Percentiles rank a stretch among this genome's conserved stretches.
These are phyloP conservation scores for Pezicula neosporulosa DNA, from an alignment of 2,329 filamentous ascomycete species.

Conservation along the genomic window DNA sequence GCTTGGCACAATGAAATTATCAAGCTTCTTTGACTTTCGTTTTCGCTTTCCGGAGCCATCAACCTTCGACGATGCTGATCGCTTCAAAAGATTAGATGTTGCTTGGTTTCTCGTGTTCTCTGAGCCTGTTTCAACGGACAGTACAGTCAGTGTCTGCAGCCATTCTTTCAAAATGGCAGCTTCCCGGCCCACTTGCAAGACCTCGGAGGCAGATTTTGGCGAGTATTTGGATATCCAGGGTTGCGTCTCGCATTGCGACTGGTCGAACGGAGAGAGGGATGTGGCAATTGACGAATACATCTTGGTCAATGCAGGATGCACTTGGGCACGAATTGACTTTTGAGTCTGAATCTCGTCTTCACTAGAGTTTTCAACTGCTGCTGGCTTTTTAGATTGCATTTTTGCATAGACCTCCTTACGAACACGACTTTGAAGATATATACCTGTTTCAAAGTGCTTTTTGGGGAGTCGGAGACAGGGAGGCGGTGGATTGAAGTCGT, in stretches of 20 bases:
- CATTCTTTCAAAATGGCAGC: conserved; percentile 72
- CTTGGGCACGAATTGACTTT: conserved; percentile 13
- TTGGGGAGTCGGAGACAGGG: conserved; percentile 49
- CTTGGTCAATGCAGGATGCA: conserved; percentile 56
- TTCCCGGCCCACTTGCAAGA: conserved; percentile 74
- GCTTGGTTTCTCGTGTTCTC: conserved; percentile 17
- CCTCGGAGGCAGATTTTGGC: conserved; percentile 62
- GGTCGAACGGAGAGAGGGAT: conserved; percentile 76
- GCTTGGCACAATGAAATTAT: conserved; percentile 76
- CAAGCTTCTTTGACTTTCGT: conserved; percentile 62
- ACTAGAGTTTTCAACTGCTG: conserved; percentile 20
- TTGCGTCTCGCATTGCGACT: conserved; percentile 66
- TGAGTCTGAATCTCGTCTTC: conserved; percentile 33
- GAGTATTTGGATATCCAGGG: conserved; percentile 86
- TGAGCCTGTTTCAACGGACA: conserved; percentile 65
- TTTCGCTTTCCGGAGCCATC: conserved; percentile 56
- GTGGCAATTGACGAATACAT: conserved; percentile 58
- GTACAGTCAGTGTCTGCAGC: conserved; percentile 73
- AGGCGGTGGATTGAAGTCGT: conserved; percentile 38
- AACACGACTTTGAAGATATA: conserved; percentile 47
- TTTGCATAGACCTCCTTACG: conserved; percentile 37
- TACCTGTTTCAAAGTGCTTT: conserved; percentile 56
- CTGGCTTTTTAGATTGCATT: neutral
- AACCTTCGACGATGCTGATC: conserved; percentile 24
- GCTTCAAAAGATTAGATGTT: conserved; percentile 11